A percentile compares a stretch with the other conserved stretches of the same genome.
phyloP scores from a whole-genome alignment of 495 filamentous ascomycete genomes.

The Cercophora scortea region DNA sequence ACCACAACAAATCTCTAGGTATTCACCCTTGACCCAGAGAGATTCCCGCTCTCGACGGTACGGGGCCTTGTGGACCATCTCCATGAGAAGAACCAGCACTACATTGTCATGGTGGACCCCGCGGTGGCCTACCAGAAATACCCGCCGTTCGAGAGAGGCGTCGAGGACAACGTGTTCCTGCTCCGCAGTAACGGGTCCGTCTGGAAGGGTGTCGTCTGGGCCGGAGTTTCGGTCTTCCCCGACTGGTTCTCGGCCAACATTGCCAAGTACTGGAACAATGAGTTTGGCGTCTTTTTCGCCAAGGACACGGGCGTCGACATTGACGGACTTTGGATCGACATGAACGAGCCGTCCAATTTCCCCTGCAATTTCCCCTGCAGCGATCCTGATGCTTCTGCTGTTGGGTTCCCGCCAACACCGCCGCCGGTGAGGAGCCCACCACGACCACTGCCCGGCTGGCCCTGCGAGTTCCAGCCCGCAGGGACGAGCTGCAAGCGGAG shows the following conservation, averaged over 20 bases:
- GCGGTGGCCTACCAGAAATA: conserved; percentile 67
- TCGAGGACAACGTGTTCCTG: conserved; percentile 56
- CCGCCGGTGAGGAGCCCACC: conserved; percentile 54
- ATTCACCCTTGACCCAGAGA: conserved; percentile 67
- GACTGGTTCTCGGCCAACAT: conserved; percentile 75
- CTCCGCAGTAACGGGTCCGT: conserved; percentile 55
- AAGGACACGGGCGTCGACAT: conserved; percentile 63
- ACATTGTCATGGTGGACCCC: conserved; percentile 84
- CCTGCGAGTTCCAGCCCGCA: conserved; percentile 60
- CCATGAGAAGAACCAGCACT: conserved; percentile 67
- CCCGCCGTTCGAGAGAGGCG: conserved; percentile 54
- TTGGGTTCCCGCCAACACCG: conserved; percentile 56
- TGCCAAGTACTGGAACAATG: conserved; percentile 63
- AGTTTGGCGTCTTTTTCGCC: conserved; percentile 65
- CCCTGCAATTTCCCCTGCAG: conserved; percentile 71
- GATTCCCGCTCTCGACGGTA: conserved; percentile 62
- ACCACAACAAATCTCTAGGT: conserved; percentile 28
- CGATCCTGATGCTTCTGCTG: conserved; percentile 47
- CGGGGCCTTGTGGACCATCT: conserved; percentile 64
- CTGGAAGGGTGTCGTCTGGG: conserved; percentile 79
- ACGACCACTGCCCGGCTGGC: conserved; percentile 62
- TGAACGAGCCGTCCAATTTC: conserved; percentile 62
- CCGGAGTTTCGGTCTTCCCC: conserved; percentile 70
- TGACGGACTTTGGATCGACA: conserved; percentile 83
- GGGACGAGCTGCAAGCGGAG: conserved; percentile 21